Conservation (phyloP, 1,284 basidiomycete genomes). For the Coriolopsis trogii region DNA sequence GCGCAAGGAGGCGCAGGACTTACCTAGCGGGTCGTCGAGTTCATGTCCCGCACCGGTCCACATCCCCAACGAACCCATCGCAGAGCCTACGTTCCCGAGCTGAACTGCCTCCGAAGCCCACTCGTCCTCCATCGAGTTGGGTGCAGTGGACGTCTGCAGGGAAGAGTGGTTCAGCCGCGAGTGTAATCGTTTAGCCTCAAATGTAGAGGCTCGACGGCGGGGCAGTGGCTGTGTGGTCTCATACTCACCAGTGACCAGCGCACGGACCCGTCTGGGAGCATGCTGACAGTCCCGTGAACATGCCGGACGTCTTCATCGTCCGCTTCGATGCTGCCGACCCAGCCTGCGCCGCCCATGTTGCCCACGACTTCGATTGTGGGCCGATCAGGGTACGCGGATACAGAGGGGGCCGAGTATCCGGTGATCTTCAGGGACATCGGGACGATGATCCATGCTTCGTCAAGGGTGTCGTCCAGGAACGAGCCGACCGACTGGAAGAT, state of each 20-base stretch:
- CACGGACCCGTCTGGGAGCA: constrained; percentile 53
- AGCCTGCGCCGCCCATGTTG: constrained; percentile 40
- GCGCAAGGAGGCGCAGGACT: constrained; percentile 23
- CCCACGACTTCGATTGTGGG: constrained; percentile 57
- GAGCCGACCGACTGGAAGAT: constrained; percentile 26
- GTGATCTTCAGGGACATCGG: constrained; percentile 50
- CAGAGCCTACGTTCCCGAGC: constrained; percentile 54
- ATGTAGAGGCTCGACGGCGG: no score
- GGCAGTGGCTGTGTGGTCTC: not conserved
- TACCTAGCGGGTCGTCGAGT: constrained; percentile 49
- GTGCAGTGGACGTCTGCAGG: constrained; percentile 13
- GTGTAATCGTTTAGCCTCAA: no score
- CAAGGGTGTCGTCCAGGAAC: constrained; percentile 35
- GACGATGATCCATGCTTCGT: constrained; percentile 56
- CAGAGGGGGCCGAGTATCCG: constrained; percentile 43
- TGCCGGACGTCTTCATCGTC: constrained; percentile 30
- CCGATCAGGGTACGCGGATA: constrained; percentile 37
- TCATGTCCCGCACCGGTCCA: constrained; percentile 62
- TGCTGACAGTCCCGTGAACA: constrained; percentile 49
- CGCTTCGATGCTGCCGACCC: constrained; percentile 29
- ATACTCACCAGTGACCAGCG: constrained; percentile 55
- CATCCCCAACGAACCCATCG: constrained; percentile 54
- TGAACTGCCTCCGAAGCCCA: constrained; percentile 62
- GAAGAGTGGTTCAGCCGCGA: no score
- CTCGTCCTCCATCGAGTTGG: constrained; percentile 31